These are phyloP conservation scores for Gymnopilus dilepis DNA, from an alignment of 768 basidiomycete genomes.

Conservation along the genomic window DNA sequence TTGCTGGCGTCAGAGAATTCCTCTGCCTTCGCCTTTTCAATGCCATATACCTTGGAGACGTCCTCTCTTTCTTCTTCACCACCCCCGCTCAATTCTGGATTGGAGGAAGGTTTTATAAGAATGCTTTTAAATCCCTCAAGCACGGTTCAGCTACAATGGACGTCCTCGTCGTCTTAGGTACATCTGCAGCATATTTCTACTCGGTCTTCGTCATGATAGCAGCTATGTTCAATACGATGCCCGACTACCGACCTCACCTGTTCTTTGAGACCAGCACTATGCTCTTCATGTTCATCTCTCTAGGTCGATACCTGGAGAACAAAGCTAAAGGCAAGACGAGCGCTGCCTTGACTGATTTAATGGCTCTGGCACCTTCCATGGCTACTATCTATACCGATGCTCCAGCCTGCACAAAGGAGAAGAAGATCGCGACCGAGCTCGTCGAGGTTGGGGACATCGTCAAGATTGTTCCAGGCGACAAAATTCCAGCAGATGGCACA, in stretches of 20 bases:
- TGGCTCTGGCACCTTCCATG: conserved; percentile 94
- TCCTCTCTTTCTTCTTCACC: conserved; percentile 76
- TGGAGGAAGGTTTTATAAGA: conserved; percentile 84
- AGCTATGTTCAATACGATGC: conserved; percentile 66
- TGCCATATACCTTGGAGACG: conserved; percentile 82
- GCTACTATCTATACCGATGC: conserved; percentile 94
- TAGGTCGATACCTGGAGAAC: conserved; percentile 96
- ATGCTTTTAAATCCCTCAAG: conserved; percentile 89
- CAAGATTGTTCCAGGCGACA: conserved; percentile 96
- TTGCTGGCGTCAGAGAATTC: conserved; percentile 62
- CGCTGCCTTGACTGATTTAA: conserved; percentile 94
- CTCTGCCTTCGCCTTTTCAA: conserved; percentile 56
- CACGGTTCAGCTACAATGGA: conserved; percentile 97
- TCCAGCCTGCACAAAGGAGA: conserved; percentile 80
- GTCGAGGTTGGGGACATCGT: conserved; percentile 93
- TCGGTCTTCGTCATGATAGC: conserved; percentile 74
- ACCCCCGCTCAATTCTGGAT: conserved; percentile 95
- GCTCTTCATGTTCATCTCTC: conserved; percentile 96
- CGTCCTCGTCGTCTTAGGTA: conserved; percentile 94
- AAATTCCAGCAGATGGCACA: conserved; percentile 93
- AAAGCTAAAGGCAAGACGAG: conserved; percentile 97
- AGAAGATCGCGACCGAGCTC: conserved; percentile 91
- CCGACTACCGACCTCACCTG: conserved; percentile 78
- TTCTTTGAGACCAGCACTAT: conserved; percentile 99
- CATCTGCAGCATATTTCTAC: conserved; percentile 92